These are phyloP conservation scores for Trebouxia gelatinosa DNA, from an alignment of 163 green algal species.

Conservation along the genomic window DNA sequence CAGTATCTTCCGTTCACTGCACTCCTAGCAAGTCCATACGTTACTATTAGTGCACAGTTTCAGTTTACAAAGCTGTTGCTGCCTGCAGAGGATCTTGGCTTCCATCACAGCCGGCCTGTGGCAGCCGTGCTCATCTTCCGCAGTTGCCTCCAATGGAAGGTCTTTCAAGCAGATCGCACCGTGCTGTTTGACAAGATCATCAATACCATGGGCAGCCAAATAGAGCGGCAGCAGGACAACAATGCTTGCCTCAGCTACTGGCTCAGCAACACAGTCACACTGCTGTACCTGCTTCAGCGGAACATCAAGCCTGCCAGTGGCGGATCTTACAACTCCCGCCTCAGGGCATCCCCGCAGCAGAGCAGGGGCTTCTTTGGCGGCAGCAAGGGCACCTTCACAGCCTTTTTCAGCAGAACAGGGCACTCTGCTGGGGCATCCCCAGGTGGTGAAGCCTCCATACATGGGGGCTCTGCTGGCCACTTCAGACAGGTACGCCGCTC, in stretches of 20 bases:
- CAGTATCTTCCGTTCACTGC: too few species aligned
- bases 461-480: conserved; percentile 74
- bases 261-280: conserved; percentile 95
- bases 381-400: conserved; percentile 51
- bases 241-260: conserved; percentile 87
- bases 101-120: conserved; percentile 75
- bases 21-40: too few species aligned
- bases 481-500: conserved; percentile 69
- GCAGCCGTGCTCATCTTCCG: conserved; percentile 85
- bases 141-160: conserved; percentile 89
- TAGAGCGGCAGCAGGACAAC: conserved; percentile 86
- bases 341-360: conserved; percentile 33
- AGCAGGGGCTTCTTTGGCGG: conserved; percentile 43
- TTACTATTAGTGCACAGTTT: neutral
- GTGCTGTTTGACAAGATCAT: conserved; percentile 90
- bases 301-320: conserved; percentile 90
- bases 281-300: conserved; percentile 95
- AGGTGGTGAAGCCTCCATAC: conserved; percentile 79
- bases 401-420: conserved; percentile 54
- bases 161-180: conserved; percentile 88
- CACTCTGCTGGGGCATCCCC: conserved; percentile 29
- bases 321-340: conserved; percentile 53
- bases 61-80: neutral
- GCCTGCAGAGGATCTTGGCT: conserved; percentile 65
- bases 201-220: conserved; percentile 63